Evolutionary conservation across 345 rosid species (phyloP).

Genomic region (Psidium guajava): DNA sequence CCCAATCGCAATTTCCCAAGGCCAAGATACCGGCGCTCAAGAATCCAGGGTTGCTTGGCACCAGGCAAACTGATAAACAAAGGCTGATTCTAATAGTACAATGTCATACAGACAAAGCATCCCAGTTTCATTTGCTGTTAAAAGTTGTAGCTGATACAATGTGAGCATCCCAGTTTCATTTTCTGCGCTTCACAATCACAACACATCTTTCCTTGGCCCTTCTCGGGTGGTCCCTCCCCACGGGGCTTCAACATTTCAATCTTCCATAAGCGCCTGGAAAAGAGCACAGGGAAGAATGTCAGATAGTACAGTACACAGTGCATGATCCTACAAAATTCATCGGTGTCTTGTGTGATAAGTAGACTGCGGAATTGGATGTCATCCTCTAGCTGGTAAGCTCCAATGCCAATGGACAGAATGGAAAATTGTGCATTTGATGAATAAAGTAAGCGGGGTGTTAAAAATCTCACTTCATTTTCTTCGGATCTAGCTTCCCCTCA

Average conservation of each 20-base stretch:
- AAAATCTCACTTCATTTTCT: background rate
- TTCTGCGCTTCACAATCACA: constrained; percentile 16
- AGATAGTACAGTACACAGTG: background rate
- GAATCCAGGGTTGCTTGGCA: background rate
- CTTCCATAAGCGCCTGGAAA: constrained; percentile 36
- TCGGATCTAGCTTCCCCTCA: background rate
- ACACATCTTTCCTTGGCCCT: constrained; percentile 73
- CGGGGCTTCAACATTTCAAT: constrained; percentile 76
- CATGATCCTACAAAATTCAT: background rate
- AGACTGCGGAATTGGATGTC: background rate
- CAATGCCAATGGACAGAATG: background rate
- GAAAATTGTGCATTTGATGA: background rate
- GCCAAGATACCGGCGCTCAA: background rate
- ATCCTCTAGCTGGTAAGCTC: background rate
- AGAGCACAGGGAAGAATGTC: background rate
- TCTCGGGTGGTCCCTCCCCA: constrained; percentile 74
- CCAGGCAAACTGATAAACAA: background rate
- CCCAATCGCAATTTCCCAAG: background rate
- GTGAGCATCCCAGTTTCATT: background rate
- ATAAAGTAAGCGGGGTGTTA: background rate
- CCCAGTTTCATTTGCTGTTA: background rate
- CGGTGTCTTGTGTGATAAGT: background rate
- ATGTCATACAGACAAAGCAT: background rate
- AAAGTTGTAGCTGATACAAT: background rate
- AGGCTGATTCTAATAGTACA: background rate